These are phyloP conservation scores for Trifolium dubium DNA, from an alignment of 306 rosid species.

Conservation along the genomic window DNA sequence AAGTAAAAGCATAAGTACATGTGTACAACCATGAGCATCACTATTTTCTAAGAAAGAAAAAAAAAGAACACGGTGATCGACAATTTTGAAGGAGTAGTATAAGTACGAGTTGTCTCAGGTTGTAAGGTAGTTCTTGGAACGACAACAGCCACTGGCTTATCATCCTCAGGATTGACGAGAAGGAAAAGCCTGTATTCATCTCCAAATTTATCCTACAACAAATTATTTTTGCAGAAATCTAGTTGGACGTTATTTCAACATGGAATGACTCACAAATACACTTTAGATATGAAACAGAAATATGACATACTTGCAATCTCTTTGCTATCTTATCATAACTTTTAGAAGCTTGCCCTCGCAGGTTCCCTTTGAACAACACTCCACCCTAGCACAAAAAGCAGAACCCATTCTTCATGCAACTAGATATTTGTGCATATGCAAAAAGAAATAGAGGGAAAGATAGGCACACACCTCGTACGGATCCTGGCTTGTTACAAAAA, in stretches of 20 bases:
- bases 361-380: constrained; percentile 92
- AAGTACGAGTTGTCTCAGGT: constrained; percentile 84
- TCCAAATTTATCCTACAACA: constrained; percentile 78
- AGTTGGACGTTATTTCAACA: constrained; percentile 33
- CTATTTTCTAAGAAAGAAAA: neutral
- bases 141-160: constrained; percentile 94
- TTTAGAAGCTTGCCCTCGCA: constrained; percentile 84
- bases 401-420: constrained; percentile 34
- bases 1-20: constrained; percentile 23
- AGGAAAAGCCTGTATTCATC: constrained; percentile 87
- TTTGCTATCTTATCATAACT: constrained; percentile 86
- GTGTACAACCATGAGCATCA: constrained; percentile 31
- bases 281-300: constrained; percentile 10
- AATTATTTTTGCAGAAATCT: constrained; percentile 15
- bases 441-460: constrained; percentile 34
- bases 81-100: constrained; percentile 34
- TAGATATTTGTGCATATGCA: constrained; percentile 32
- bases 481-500: constrained; percentile 88
- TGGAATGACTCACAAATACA: constrained; percentile 34
- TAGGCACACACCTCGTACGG: constrained; percentile 82
- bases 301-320: constrained; percentile 72
- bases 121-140: constrained; percentile 88
- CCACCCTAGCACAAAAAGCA: constrained; percentile 70
- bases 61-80: neutral
- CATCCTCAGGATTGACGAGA: constrained; percentile 95